These are phyloP conservation scores for Fusarium hostae DNA, from an alignment of 2,329 filamentous ascomycete species.

Conservation along the genomic window DNA sequence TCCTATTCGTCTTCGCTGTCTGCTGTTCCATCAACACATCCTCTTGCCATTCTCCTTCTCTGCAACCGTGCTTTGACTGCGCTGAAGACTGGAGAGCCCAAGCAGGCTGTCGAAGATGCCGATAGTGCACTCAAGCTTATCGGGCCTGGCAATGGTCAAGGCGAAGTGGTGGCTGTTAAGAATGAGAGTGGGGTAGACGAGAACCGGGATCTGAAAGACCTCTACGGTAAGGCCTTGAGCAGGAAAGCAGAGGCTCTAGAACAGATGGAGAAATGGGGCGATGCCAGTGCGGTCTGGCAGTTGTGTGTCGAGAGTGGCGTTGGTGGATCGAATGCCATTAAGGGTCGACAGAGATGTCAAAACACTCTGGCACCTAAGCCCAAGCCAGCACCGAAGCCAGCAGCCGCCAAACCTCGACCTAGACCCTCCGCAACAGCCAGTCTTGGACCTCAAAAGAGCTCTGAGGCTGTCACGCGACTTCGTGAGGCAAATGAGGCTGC, in stretches of 20 bases:
- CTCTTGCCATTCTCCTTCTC: slow-evolving; percentile 86
- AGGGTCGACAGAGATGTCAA: slow-evolving; percentile 89
- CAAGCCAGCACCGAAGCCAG: slow-evolving; percentile 57
- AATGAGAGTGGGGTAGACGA: slow-evolving; percentile 67
- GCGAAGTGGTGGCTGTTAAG: slow-evolving; percentile 79
- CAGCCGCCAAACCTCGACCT: slow-evolving; percentile 59
- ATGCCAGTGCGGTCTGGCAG: slow-evolving; percentile 84
- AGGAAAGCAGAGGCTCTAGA: slow-evolving; percentile 96
- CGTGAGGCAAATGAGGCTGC: slow-evolving; percentile 87
- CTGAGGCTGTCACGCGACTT: slow-evolving; percentile 83
- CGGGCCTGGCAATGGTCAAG: slow-evolving; percentile 79
- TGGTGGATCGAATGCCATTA: slow-evolving; percentile 84
- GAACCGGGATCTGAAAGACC: slow-evolving; percentile 87
- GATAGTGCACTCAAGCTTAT: slow-evolving; percentile 84
- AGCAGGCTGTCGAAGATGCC: slow-evolving; percentile 85
- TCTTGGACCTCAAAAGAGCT: slow-evolving; percentile 62
- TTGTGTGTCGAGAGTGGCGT: slow-evolving; percentile 84
- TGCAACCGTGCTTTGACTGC: slow-evolving; percentile 92
- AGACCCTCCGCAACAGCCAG: slow-evolving; percentile 54
- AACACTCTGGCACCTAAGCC: slow-evolving; percentile 81
- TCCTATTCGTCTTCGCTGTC: slow-evolving; percentile 83
- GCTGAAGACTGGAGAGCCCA: slow-evolving; percentile 91
- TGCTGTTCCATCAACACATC: slow-evolving; percentile 80
- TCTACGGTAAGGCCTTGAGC: slow-evolving; percentile 92
- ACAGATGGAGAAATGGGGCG: slow-evolving; percentile 92